Evolutionary conservation across 2,329 filamentous ascomycete genomes (phyloP), one percentile per base, ranked within the genome.

Genomic region (Colletotrichum noveboracense): DNA sequence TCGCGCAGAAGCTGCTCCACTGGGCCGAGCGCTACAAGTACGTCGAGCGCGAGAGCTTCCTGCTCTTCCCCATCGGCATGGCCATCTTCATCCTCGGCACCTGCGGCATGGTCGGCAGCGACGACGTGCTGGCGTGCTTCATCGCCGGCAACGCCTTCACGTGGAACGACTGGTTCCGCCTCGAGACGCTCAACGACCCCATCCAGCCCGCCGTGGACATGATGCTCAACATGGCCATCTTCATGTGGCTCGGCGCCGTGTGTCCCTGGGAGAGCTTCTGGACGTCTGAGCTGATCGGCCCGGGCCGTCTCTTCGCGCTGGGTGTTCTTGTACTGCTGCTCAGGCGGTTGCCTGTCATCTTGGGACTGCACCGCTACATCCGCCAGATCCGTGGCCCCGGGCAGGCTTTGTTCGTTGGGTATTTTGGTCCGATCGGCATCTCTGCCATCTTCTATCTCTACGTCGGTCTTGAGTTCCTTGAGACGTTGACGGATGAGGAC

Each of bases 131-230:
- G 8, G 96, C 96, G 2, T 98, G 95, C 85, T 98, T 98, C 82
- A 93, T 98, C 79, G 96, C 96, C 5, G 96, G 96, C 2, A 98
- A 98, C 81, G 91, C 91, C 1, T 98, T 98, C 79, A 98, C 95
- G 0, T 96, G 95, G 92, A 95, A 98, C 82, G 95, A 98, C 84
- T 97, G 95, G 95, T 98, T 98, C 84, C 93, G 96, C 1, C 87
- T 96, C 2, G 94, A 97, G 83, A 98, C 96, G 0, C 87, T 94
- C 79, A 96, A 98, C 79, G 96, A 98, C 81, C 96, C 94, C 3
- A 89, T 98, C 21, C 96, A 98, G 82, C 96, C 96, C 0, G 98
- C 96, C 0, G 94, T 98, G 62, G 96, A 98, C 83, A 98, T 98
- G 95, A 88, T 98, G 3, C 93, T 98, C 72, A 98, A 98, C 81